Evolutionary conservation across 2,329 filamentous ascomycete genomes (phyloP).

Genomic region (Simplicillium aogashimaense): DNA sequence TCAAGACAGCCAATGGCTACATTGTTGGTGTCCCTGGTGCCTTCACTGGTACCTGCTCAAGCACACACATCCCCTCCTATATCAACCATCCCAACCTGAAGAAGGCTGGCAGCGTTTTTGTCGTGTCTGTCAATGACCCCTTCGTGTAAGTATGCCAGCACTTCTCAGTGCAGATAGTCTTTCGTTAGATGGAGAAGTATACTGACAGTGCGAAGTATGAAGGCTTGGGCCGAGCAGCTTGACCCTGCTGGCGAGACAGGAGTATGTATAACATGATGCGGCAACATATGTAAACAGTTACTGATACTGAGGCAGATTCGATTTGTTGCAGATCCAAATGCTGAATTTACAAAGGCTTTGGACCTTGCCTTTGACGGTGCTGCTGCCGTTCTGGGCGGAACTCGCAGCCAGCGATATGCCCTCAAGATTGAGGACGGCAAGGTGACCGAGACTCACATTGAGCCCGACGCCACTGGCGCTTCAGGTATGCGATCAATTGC

Average conservation of each 20-base stretch:
- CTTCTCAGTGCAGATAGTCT: no score
- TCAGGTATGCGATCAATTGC: slow-evolving; percentile 57
- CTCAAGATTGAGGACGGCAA: slow-evolving; percentile 76
- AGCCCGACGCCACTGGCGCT: slow-evolving; percentile 81
- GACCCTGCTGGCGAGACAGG: slow-evolving; percentile 67
- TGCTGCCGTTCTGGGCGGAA: slow-evolving; percentile 67
- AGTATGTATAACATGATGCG: slow-evolving; percentile 40
- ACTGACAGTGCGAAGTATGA: slow-evolving; percentile 51
- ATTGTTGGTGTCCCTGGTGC: slow-evolving; percentile 80
- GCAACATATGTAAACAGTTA: slow-evolving; percentile 2
- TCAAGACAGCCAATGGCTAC: slow-evolving; percentile 61
- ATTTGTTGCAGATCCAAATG: slow-evolving; percentile 76
- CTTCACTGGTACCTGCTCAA: slow-evolving; percentile 51
- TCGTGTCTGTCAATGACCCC: slow-evolving; percentile 86
- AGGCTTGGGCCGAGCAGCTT: slow-evolving; percentile 73
- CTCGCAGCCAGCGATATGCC: slow-evolving; percentile 80
- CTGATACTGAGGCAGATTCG: slow-evolving; percentile 52
- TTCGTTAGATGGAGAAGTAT: slow-evolving; percentile 5
- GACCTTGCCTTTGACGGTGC: slow-evolving; percentile 71
- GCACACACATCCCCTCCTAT: slow-evolving; percentile 73
- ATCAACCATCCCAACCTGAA: slow-evolving; percentile 71
- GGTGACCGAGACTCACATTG: slow-evolving; percentile 70
- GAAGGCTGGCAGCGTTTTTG: slow-evolving; percentile 74
- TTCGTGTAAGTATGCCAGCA: slow-evolving; percentile 70
- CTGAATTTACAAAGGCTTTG: slow-evolving; percentile 71